phyloP scores from a whole-genome alignment of 1,284 basidiomycete genomes.

The Erythrobasidium hasegawianum region DNA sequence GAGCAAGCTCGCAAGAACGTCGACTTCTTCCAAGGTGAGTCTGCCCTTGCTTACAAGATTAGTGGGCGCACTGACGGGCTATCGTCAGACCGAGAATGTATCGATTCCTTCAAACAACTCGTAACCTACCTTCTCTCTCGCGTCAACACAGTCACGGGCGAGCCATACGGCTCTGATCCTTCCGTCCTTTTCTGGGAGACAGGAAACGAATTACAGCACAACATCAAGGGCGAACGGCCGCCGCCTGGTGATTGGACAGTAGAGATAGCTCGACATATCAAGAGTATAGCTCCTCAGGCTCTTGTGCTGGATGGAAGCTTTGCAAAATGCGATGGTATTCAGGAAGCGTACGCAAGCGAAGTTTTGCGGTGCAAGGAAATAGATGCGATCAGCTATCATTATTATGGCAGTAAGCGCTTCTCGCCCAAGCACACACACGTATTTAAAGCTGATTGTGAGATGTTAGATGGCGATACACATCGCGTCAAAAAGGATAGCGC shows the following conservation, averaged over 20 bases:
- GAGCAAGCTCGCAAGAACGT: constrained; percentile 11
- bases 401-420: constrained; percentile 40
- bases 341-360: constrained; percentile 40
- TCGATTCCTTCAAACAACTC: constrained; percentile 44
- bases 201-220: constrained; percentile 43
- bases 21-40: constrained; percentile 30
- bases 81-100: constrained; percentile 40
- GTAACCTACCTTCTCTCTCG: constrained; percentile 45
- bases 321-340: constrained; percentile 42
- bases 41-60: background rate
- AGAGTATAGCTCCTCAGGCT: constrained; percentile 44
- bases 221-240: constrained; percentile 7
- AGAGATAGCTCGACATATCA: constrained; percentile 41
- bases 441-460: background rate
- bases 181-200: constrained; percentile 48
- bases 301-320: constrained; percentile 48
- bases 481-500: constrained; percentile 43
- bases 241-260: constrained; percentile 38
- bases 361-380: constrained; percentile 41
- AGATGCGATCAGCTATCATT: constrained; percentile 46
- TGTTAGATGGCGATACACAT: constrained; percentile 39
- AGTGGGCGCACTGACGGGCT: background rate
- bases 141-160: constrained; percentile 46
- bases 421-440: background rate
- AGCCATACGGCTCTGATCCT: constrained; percentile 46